Evolutionary conservation across 1,284 basidiomycete genomes (phyloP).

Genomic region (Mycena sp.): DNA sequence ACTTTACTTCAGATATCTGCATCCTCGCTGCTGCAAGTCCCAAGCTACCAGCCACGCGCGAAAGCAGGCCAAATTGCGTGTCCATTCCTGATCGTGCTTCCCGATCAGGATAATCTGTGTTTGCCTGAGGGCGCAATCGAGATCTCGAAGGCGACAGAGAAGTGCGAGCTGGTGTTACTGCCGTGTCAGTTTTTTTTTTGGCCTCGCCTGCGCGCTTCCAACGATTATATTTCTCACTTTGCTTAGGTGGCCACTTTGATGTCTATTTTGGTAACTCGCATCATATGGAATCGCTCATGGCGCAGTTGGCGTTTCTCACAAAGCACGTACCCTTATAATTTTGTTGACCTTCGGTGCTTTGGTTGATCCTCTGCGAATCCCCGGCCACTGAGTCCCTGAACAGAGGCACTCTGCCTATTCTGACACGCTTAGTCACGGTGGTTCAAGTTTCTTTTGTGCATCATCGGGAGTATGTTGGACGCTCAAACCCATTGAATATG

Average conservation of each 20-base stretch:
- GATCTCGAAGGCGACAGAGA: conserved; percentile 25
- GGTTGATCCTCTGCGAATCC: too few relatives aligned
- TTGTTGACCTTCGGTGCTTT: too few relatives aligned
- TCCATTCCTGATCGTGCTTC: conserved; percentile 39
- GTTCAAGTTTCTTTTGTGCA: too few relatives aligned
- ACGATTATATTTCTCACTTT: not conserved
- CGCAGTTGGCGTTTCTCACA: conserved; percentile 37
- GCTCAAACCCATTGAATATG: too few relatives aligned
- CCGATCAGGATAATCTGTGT: conserved; percentile 38
- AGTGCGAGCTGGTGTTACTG: conserved; percentile 31
- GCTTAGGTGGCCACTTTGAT: conserved; percentile 37
- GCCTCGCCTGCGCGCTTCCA: not conserved
- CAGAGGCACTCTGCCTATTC: too few relatives aligned
- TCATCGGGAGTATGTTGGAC: too few relatives aligned
- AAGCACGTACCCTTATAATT: conserved; percentile 34
- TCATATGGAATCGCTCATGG: conserved; percentile 26
- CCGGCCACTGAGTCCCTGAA: too few relatives aligned
- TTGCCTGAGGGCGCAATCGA: conserved; percentile 23
- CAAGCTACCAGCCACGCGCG: conserved; percentile 36
- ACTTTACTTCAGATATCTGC: conserved; percentile 39
- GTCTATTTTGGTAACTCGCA: conserved; percentile 36
- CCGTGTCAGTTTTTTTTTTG: conserved; percentile 27
- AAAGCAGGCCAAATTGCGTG: conserved; percentile 31
- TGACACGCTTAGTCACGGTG: too few relatives aligned
- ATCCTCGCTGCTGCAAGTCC: conserved; percentile 37